A percentile compares a stretch with the other conserved stretches of the same genome.
Conservation (phyloP, 148 eudicot genomes). For the Silene uniflora region DNA sequence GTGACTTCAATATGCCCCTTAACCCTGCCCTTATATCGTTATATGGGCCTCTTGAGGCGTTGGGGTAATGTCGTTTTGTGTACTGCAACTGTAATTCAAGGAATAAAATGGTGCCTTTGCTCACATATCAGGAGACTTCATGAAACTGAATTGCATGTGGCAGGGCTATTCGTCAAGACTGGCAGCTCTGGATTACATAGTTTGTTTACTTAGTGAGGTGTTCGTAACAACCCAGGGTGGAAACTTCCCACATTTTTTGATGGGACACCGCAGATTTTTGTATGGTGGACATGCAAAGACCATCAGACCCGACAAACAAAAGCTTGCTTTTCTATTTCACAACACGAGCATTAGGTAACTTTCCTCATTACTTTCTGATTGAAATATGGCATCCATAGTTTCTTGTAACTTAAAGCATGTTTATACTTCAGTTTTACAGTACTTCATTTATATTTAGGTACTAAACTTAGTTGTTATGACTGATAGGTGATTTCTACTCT, state of each 20-base stretch:
- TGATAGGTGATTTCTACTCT: neutral
- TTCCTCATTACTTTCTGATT: neutral
- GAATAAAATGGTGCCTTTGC: constrained; percentile 2
- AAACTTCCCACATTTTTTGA: constrained; percentile 87
- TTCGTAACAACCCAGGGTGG: constrained; percentile 93
- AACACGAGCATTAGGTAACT: constrained; percentile 60
- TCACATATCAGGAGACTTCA: neutral
- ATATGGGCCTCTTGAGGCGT: neutral
- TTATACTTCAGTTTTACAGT: neutral
- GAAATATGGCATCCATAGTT: neutral
- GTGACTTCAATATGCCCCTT: neutral
- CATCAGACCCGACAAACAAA: constrained; percentile 71
- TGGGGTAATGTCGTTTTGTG: neutral
- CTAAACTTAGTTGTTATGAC: too few species aligned
- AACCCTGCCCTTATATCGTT: neutral
- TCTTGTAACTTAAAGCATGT: neutral
- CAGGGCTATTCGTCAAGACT: constrained; percentile 81
- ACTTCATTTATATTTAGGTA: neutral
- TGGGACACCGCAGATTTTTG: constrained; percentile 75
- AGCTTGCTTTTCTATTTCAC: constrained; percentile 58
- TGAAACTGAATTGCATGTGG: constrained; percentile 15
- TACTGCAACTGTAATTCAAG: neutral
- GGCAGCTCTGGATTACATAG: constrained; percentile 83
- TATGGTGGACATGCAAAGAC: constrained; percentile 86
- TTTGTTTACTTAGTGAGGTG: constrained; percentile 76